These are phyloP conservation scores for Candida albicans DNA, from an alignment of 1,139 yeast species.

Conservation along the genomic window DNA sequence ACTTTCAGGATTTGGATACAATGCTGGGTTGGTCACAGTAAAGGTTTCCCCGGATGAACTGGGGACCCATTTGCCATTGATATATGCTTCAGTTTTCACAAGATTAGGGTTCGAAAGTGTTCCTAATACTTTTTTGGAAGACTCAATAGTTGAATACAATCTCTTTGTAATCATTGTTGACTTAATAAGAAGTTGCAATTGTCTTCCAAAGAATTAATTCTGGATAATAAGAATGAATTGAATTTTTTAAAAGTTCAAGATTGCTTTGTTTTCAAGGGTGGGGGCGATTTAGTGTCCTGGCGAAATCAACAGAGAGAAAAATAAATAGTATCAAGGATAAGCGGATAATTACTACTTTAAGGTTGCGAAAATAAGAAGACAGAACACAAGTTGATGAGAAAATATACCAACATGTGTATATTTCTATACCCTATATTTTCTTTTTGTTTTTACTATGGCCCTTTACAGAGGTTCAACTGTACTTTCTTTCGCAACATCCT, in stretches of 20 bases:
- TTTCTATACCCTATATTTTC: neutral
- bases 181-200: neutral
- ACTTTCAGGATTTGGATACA: slow-evolving; percentile 26
- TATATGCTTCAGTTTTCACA: slow-evolving; percentile 38
- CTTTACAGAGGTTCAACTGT: slow-evolving; percentile 1
- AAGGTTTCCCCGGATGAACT: slow-evolving; percentile 29
- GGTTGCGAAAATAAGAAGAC: neutral
- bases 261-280: too few relatives aligned
- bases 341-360: neutral
- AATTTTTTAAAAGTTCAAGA: neutral
- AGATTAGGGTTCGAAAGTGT: slow-evolving; percentile 32
- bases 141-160: slow-evolving; percentile 14
- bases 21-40: slow-evolving; percentile 48
- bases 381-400: neutral
- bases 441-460: too few relatives aligned
- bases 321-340: neutral
- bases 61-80: slow-evolving; percentile 47
- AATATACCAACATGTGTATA: neutral
- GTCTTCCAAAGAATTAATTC: too few relatives aligned
- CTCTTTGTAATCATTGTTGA: slow-evolving; percentile 8
- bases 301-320: neutral
- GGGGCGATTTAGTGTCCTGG: too few relatives aligned
- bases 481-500: neutral
- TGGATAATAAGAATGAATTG: neutral
- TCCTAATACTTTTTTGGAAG: slow-evolving; percentile 17